Evolutionary conservation across 345 rosid genomes (phyloP), one percentile per base, ranked within the genome.

Genomic region (Abelmoschus esculentus): DNA sequence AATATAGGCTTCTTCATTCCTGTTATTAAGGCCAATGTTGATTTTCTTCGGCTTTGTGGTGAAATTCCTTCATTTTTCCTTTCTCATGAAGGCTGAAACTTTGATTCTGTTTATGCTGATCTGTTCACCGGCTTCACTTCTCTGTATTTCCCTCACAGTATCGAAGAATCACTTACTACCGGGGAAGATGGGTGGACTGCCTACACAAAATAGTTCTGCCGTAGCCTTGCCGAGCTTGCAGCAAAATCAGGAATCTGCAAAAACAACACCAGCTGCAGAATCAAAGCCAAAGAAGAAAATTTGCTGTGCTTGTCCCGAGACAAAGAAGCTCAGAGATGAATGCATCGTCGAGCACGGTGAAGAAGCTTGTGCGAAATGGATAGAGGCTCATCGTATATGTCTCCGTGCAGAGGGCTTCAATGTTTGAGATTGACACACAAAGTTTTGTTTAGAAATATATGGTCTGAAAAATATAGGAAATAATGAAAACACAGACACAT

Each of bases 401-500:
- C 96, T 93, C 71, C 93, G 93, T 7, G 88, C 93, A 0, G 96
- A 93, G 85, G 98, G 93, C 55, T 93, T 91, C 72, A 89, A 89
- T 29, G 85, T 91, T 78, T 93, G 81, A 93, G 42, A 32, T 69
- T 12, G 60, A 26, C 29, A 63, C 42, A 53, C 56, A 57, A 56
- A 73, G 71, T 70, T 82, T 61, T 29, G 32, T 31, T 32, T 74
- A 56, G 10, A 46, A 61, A 64, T 42, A 34, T 19, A 62, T 42
- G 22, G 8, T 67, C 11, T 47, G 61, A 72, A 18, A 40, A 36
- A 26, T 67, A 29, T 10, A 47, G 54, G 70, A 78, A 82, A 18
- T 76, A 82, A 74, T 76, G 71, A 29, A 34, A 72, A 36, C 22
- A 34, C 69, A 36, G 40, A 15, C 52, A 17, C 7, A 6, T 63